phyloP scores from a whole-genome alignment of 2,329 filamentous ascomycete species.

The Paraphoma chrysanthemicola region DNA sequence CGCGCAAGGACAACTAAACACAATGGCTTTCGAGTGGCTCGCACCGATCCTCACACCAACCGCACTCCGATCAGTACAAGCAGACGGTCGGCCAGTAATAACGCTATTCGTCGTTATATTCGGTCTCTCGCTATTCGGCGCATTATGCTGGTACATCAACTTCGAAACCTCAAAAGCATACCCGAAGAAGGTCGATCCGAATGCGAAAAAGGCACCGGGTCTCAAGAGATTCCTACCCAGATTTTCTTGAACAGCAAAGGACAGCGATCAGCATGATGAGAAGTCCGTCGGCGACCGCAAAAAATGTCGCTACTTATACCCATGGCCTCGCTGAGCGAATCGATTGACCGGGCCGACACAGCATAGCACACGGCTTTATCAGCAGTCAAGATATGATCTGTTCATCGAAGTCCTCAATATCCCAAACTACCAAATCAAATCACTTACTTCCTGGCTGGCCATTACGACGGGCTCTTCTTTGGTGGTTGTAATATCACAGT shows the following conservation, averaged over 20 bases:
- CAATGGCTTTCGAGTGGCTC: constrained; percentile 39
- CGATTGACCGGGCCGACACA: background rate
- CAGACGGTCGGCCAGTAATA: constrained; percentile 80
- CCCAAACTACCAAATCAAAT: too few relatives aligned
- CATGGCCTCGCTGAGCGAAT: background rate
- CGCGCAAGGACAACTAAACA: constrained; percentile 3
- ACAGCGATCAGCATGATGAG: background rate
- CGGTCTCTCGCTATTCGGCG: constrained; percentile 60
- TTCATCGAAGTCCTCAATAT: background rate
- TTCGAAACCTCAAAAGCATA: constrained; percentile 39
- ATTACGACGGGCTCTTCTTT: background rate
- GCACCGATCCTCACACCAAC: constrained; percentile 40
- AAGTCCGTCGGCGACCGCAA: background rate
- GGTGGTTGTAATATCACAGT: background rate
- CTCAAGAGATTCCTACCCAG: constrained; percentile 20
- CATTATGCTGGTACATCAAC: constrained; percentile 35
- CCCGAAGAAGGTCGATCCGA: constrained; percentile 33
- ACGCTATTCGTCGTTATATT: constrained; percentile 81
- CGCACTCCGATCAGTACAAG: constrained; percentile 41
- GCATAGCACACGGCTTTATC: background rate
- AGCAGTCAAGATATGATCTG: background rate
- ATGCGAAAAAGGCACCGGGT: constrained; percentile 30
- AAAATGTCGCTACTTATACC: background rate
- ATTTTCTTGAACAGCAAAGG: background rate
- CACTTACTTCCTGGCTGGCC: background rate